Percentiles rank a stretch among this genome's conserved stretches.
Evolutionary conservation across 1,284 basidiomycete species (phyloP).

Genomic region (Malassezia pachydermatis): DNA sequence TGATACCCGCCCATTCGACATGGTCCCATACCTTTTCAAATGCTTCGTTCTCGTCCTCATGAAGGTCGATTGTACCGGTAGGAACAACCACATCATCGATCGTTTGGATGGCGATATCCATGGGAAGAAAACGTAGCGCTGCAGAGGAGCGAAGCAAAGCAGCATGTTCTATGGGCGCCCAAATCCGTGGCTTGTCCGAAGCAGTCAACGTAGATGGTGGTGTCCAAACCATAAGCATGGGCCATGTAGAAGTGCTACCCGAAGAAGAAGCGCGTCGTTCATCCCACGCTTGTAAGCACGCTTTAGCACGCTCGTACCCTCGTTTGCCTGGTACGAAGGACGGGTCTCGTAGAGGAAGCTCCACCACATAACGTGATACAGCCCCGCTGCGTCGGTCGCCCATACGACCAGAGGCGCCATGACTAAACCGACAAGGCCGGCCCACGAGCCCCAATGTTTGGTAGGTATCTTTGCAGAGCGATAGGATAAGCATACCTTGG

Average conservation of each 20-base stretch:
- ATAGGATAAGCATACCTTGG: conserved; percentile 35
- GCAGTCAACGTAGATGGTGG: conserved; percentile 5
- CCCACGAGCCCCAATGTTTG: conserved; percentile 41
- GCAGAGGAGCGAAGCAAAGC: too few species aligned
- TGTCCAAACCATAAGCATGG: conserved; percentile 3
- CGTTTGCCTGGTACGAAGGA: conserved; percentile 40
- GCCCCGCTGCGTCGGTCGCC: conserved; percentile 35
- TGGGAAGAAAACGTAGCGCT: background rate
- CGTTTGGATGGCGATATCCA: background rate
- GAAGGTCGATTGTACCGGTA: background rate
- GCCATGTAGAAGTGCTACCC: conserved; percentile 1
- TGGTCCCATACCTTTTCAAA: background rate
- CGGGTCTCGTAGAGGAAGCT: conserved; percentile 29
- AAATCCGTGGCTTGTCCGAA: background rate
- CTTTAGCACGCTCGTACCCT: conserved; percentile 33
- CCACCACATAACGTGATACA: conserved; percentile 33
- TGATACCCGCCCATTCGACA: conserved; percentile 13
- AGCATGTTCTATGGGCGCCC: conserved; percentile 6
- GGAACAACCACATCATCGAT: conserved; percentile 12
- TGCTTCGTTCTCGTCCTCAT: too few species aligned
- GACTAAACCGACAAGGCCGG: conserved; percentile 30
- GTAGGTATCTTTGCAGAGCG: conserved; percentile 42
- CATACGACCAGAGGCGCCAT: conserved; percentile 33
- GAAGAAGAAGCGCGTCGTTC: conserved; percentile 8
- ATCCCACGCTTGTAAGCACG: conserved; percentile 32